Evolutionary conservation across 192 early-diverging fungal genomes (phyloP), one percentile per base, ranked within the genome.

Genomic region (Nowakowskiella sp.): DNA sequence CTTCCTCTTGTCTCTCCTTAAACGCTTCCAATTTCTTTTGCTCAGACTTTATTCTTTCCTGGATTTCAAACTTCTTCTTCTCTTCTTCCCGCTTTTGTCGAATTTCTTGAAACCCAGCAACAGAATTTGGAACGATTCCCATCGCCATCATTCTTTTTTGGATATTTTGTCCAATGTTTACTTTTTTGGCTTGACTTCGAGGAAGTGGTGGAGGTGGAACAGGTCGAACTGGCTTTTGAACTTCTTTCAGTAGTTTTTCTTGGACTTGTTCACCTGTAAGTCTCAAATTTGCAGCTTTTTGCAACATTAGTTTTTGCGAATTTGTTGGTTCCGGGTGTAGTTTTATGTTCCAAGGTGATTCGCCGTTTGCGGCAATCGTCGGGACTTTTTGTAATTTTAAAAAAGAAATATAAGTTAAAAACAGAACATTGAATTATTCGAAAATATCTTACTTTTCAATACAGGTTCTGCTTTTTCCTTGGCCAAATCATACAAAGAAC

Each of bases 181-280:
- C 13, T 39, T 39, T 13, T 39, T 39, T 39, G 36, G 36, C 19
- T 39, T 16, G 10, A n/a, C 33, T 4, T n/a, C 8, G 28, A 30
- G n/a, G 28, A 34, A 47, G n/a, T 27, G 47, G 47, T 39, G n/a
- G n/a, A 13, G 36, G 36, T 39, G n/a, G 36, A 13, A n/a, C 36
- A 9, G 44, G 1, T 19, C 6, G 13, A 19, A 48, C 9, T 16
- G 47, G 31, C 19, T 2, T 0, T 13, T 48, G 2, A 4, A 48
- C 16, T 21, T 39, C 36, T 19, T 53, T 47, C 51, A 6, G n/a
- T 30, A 53, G 21, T 36, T 53, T 48, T 44, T 43, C n/a, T 6
- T 30, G 6, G 46, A 4, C 30, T 51, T 53, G 13, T 0, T 48
- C 6, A n/a, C 4, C 19, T 30, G 51, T 19, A 3, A n/a, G 13